These are phyloP conservation scores for Acanthamoeba lenticulata DNA, from an alignment of 208 protist species.

Conservation along the genomic window DNA sequence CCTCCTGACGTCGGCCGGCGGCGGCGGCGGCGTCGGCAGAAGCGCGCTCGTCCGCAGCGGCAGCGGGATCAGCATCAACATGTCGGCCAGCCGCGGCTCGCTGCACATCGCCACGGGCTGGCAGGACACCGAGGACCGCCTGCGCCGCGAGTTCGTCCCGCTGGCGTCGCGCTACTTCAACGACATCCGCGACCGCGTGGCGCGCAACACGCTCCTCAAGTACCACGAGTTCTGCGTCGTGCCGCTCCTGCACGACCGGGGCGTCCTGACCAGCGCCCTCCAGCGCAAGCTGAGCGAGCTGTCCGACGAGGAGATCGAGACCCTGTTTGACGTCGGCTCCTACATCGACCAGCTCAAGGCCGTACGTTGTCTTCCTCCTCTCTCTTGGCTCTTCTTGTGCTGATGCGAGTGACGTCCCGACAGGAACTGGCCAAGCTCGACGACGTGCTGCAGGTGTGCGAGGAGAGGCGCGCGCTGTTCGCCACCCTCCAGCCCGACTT, in stretches of 20 bases:
- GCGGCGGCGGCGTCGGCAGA: neutral
- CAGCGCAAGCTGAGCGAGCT: slow-evolving; percentile 27
- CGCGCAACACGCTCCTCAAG: slow-evolving; percentile 59
- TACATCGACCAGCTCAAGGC: slow-evolving; percentile 19
- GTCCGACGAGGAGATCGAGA: neutral
- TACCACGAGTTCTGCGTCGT: slow-evolving; percentile 28
- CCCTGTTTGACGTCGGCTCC: neutral
- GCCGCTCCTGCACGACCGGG: neutral
- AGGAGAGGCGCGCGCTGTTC: slow-evolving; percentile 27
- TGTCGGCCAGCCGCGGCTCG: neutral
- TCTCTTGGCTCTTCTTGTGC: neutral
- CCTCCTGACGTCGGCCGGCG: neutral
- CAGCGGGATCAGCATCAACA: neutral
- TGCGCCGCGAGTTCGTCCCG: slow-evolving; percentile 17
- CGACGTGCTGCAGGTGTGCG: slow-evolving; percentile 15
- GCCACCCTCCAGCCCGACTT: slow-evolving; percentile 13
- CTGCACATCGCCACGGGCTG: neutral
- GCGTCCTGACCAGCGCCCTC: slow-evolving; percentile 42
- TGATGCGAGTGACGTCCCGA: neutral
- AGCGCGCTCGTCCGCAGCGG: neutral
- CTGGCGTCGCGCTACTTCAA: slow-evolving; percentile 43
- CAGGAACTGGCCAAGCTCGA: slow-evolving; percentile 57
- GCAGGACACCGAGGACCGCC: neutral
- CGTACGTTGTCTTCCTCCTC: neutral
- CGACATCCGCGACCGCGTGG: neutral